These are phyloP conservation scores for Neurospora sp. DNA, from an alignment of 495 filamentous ascomycete species.

Conservation along the genomic window DNA sequence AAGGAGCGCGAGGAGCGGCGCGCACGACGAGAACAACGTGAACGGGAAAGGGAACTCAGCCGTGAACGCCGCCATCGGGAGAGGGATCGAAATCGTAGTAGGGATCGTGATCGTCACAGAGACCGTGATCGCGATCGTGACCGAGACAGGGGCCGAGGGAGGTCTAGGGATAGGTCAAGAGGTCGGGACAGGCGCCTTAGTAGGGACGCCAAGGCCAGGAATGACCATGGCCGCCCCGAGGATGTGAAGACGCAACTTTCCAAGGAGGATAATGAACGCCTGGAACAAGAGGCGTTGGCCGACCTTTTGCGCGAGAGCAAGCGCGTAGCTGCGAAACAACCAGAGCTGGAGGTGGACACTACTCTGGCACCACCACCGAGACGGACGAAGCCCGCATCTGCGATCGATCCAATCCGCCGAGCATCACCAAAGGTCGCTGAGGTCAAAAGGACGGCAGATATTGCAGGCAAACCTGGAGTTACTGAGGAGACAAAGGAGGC, in stretches of 20 bases:
- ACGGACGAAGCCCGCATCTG: conserved; percentile 41
- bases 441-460: conserved; percentile 25
- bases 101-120: conserved; percentile 22
- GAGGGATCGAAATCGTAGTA: conserved; percentile 26
- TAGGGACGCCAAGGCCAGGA: conserved; percentile 10
- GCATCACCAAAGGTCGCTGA: conserved; percentile 33
- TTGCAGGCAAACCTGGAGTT: conserved; percentile 3
- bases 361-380: conserved; percentile 43
- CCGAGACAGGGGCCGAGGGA: conserved; percentile 19
- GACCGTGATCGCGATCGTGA: conserved; percentile 24
- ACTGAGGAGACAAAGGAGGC: conserved; percentile 14
- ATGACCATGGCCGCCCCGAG: conserved; percentile 18
- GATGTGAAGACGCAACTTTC: conserved; percentile 38
- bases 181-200: conserved; percentile 17
- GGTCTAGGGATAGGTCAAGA: conserved; percentile 18
- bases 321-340: conserved; percentile 30
- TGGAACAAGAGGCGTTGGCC: conserved; percentile 45
- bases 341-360: conserved; percentile 43
- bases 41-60: conserved; percentile 45
- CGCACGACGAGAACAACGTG: conserved; percentile 47
- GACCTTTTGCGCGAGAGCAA: conserved; percentile 47
- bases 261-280: conserved; percentile 43
- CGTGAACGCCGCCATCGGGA: conserved; percentile 46
- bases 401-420: conserved; percentile 42
- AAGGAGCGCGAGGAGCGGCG: conserved; percentile 47